A percentile compares a stretch with the other conserved stretches of the same genome.
Evolutionary conservation across 2,329 filamentous ascomycete genomes (phyloP).

Genomic region (Diaporthe sp.): DNA sequence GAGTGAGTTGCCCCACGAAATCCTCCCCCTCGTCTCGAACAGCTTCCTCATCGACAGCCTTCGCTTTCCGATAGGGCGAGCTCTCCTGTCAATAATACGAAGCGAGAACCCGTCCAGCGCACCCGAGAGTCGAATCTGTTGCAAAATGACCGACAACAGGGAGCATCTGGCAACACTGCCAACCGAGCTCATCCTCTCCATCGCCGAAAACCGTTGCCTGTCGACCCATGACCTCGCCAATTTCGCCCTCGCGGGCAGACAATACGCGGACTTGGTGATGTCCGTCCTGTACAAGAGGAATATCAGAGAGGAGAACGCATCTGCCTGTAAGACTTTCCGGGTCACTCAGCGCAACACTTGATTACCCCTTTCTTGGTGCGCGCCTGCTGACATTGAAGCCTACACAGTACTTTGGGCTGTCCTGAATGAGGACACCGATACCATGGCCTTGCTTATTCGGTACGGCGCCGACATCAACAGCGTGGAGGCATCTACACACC

Average conservation of each 20-base stretch:
- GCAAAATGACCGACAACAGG: background rate
- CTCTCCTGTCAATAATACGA: background rate
- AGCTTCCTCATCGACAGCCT: too few species aligned
- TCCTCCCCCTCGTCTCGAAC: background rate
- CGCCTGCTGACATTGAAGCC: background rate
- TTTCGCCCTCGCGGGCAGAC: background rate
- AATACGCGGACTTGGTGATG: background rate
- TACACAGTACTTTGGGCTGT: background rate
- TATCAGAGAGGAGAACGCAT: slow-evolving; percentile 3
- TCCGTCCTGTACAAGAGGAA: background rate
- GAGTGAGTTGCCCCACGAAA: background rate
- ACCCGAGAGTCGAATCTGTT: background rate
- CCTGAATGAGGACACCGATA: background rate
- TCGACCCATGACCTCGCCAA: background rate
- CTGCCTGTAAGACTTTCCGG: slow-evolving; percentile 4
- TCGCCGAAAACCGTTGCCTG: background rate
- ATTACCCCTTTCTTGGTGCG: background rate
- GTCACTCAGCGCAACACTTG: background rate
- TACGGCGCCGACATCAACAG: slow-evolving; percentile 1
- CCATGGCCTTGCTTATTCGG: background rate
- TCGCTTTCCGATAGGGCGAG: background rate
- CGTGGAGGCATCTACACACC: background rate
- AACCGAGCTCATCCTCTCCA: background rate
- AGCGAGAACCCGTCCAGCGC: background rate
- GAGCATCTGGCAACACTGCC: background rate